Evolutionary conservation across 1,284 basidiomycete genomes (phyloP), one percentile per base, ranked within the genome.

Genomic region (Ceratobasidium sp.): DNA sequence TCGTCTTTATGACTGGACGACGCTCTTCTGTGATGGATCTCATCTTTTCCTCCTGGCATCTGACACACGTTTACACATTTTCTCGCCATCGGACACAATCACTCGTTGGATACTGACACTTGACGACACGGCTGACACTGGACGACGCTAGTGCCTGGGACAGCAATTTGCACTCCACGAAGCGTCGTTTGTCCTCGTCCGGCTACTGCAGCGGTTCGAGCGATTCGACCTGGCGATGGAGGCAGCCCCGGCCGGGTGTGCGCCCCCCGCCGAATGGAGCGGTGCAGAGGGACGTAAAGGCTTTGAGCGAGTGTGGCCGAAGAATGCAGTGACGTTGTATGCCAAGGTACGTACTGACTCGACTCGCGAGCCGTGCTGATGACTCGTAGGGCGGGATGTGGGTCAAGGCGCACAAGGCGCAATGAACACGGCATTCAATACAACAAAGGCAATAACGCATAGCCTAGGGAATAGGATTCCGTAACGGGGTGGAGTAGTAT

Each of bases 141-240:
- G 50, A 25, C 50, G n/a, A 27, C n/a, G 2, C 27, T 25, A 60
- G 62, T 52, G 47, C 34, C 34, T 65, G 38, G 43, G 62, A 25
- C 62, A 65, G 25, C 47, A 65, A 20, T 72, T 70, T 38, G 71
- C 71, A 45, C 56, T 60, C 6, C 71, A 71, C 53, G 56, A 71
- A 31, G 68, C 68, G 35, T 55, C 56, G 12, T 71, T 69, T 52
- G 70, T 71, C 4, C 8, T 71, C 8, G 31, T 47, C 2, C 27
- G 68, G 34, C 29, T 71, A 17, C 38, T 69, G 4, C 70, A 71
- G 42, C 35, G 34, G 49, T 69, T 71, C 38, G 70, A 70, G 6
- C 12, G 22, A 12, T 71, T 72, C 52, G 40, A 60, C 0, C 27
- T 71, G 1, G 68, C 70, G 38, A 65, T 65, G 60, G 70, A 71